phyloP scores from a whole-genome alignment of 441 rosid species.

The Hura crepitans region DNA sequence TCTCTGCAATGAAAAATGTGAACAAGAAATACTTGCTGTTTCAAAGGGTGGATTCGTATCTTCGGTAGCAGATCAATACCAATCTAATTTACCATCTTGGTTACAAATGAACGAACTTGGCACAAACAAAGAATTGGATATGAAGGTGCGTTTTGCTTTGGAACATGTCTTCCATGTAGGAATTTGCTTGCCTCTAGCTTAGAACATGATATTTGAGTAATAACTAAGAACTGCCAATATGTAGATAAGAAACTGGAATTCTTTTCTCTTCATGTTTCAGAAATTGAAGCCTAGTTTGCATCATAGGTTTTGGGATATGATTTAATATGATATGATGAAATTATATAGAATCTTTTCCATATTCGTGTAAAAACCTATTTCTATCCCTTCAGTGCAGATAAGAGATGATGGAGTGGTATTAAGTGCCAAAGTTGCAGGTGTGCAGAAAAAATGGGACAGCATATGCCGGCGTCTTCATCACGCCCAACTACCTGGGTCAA shows the following conservation, averaged over 20 bases:
- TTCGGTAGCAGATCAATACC: conserved; percentile 58
- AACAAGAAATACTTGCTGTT: conserved; percentile 38
- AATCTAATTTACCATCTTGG: conserved; percentile 62
- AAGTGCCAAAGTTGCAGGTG: conserved; percentile 32
- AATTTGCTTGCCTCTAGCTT: conserved; percentile 8
- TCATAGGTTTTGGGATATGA: neutral
- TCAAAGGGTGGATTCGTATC: conserved; percentile 36
- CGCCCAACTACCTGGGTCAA: conserved; percentile 22
- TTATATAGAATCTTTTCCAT: conserved; percentile 11
- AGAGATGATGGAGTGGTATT: conserved; percentile 43
- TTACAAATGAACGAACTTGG: conserved; percentile 51
- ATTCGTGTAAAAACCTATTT: conserved; percentile 35
- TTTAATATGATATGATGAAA: conserved; percentile 7
- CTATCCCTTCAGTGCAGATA: conserved; percentile 62
- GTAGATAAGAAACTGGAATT: too few relatives aligned
- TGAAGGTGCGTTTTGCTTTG: conserved; percentile 40
- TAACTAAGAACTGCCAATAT: neutral
- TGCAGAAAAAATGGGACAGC: conserved; percentile 45
- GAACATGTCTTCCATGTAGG: conserved; percentile 5
- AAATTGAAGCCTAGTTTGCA: neutral
- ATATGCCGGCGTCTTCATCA: conserved; percentile 41
- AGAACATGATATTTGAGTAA: neutral
- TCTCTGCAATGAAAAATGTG: conserved; percentile 39
- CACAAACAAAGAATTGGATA: conserved; percentile 32
- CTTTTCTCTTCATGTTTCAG: neutral